Percentiles rank a stretch among this genome's conserved stretches.
Evolutionary conservation across 352 stramenopile species (phyloP).

Genomic region (Plasmopara halstedii): DNA sequence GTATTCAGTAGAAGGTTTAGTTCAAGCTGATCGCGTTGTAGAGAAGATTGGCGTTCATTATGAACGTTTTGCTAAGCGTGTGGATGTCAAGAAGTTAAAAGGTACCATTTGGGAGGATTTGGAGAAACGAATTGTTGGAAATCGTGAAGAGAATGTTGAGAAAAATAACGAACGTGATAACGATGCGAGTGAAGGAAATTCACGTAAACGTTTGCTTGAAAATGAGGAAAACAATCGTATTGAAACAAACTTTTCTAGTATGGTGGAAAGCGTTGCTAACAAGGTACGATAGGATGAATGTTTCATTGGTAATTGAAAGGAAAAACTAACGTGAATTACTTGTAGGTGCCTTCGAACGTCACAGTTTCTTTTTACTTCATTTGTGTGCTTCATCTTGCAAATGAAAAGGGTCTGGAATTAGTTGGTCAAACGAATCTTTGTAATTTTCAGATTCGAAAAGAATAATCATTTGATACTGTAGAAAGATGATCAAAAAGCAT

Average conservation of each 20-base stretch:
- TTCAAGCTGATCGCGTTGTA: constrained; percentile 88
- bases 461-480: constrained; percentile 15
- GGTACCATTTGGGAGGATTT: constrained; percentile 89
- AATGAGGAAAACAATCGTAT: constrained; percentile 6
- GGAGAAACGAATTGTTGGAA: constrained; percentile 34
- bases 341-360: constrained; percentile 87
- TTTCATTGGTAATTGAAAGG: not conserved
- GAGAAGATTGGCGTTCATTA: constrained; percentile 93
- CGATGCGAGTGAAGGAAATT: constrained; percentile 30
- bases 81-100: constrained; percentile 97
- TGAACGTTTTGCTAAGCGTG: constrained; percentile 92
- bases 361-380: constrained; percentile 99
- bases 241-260: constrained; percentile 81
- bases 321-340: constrained; percentile 2
- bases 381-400: constrained; percentile 97
- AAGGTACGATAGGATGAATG: constrained; percentile 34
- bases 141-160: too few relatives aligned
- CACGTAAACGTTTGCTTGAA: constrained; percentile 16
- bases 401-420: constrained; percentile 95
- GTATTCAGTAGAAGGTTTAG: constrained; percentile 49
- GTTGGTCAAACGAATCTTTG: constrained; percentile 63
- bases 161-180: constrained; percentile 1
- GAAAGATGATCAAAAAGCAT: not conserved
- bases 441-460: constrained; percentile 67
- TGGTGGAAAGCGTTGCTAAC: constrained; percentile 84